Conservation (phyloP, 306 rosid species). For the Gleditsia sinensis region DNA sequence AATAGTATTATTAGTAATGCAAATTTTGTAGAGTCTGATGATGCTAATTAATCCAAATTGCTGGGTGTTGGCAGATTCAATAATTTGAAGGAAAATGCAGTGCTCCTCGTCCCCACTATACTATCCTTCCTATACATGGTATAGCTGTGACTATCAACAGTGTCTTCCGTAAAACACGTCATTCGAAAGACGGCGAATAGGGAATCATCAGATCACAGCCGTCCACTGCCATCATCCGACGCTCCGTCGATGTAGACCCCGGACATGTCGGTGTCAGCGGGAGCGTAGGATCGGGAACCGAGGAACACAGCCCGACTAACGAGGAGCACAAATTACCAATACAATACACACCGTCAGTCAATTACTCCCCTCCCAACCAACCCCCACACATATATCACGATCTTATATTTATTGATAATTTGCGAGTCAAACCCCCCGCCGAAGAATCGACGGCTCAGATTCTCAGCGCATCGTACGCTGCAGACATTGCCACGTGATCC, state of each 20-base stretch:
- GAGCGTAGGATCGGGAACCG: slow-evolving; percentile 39
- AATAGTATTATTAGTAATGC: too few relatives aligned
- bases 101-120: too few relatives aligned
- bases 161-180: slow-evolving; percentile 51
- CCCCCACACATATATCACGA: background rate
- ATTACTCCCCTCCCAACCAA: background rate
- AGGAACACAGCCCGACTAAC: slow-evolving; percentile 33
- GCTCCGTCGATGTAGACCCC: background rate
- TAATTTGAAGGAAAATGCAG: too few relatives aligned
- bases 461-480: slow-evolving; percentile 19
- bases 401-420: background rate
- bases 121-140: slow-evolving; percentile 5
- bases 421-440: background rate
- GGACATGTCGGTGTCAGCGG: slow-evolving; percentile 45
- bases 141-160: slow-evolving; percentile 22
- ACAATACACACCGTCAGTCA: too few relatives aligned
- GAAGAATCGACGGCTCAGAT: slow-evolving; percentile 25
- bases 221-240: background rate
- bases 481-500: slow-evolving; percentile 34
- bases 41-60: too few relatives aligned
- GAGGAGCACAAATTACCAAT: slow-evolving; percentile 34
- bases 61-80: too few relatives aligned
- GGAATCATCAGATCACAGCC: slow-evolving; percentile 33
- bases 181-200: slow-evolving; percentile 39
- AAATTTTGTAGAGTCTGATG: too few relatives aligned